A percentile compares a stretch with the other conserved stretches of the same genome.
These are phyloP conservation scores for cucumber (Cucumis sativus) DNA, from an alignment of 306 rosid genomes.

Conservation along the genomic window Cucumber_9930_V3 NC_026660.2:10974501-10975000, in stretches of 20 bases:
- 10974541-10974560: not conserved
- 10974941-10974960: not conserved
- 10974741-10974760: slow-evolving; percentile 91
- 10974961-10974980: not conserved
- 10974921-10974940: not conserved
- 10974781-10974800: slow-evolving; percentile 57
- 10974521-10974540: not conserved
- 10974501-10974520: not conserved
- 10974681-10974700: slow-evolving; percentile 56
- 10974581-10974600: not conserved
- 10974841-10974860: slow-evolving; percentile 21
- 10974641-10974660: no score
- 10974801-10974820: slow-evolving; percentile 47
- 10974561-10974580: not conserved
- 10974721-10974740: slow-evolving; percentile 77
- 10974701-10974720: slow-evolving; percentile 67
- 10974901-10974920: slow-evolving; percentile 33
- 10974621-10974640: not conserved
- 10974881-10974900: slow-evolving; percentile 39
- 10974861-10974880: slow-evolving; percentile 25
- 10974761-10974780: slow-evolving; percentile 71
- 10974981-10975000: not conserved
- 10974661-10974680: not conserved
- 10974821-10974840: slow-evolving; percentile 26
- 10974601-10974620: not conserved